Evolutionary conservation across 257 asterid genomes (phyloP).

Genomic region (Nicotiana knightiana): DNA sequence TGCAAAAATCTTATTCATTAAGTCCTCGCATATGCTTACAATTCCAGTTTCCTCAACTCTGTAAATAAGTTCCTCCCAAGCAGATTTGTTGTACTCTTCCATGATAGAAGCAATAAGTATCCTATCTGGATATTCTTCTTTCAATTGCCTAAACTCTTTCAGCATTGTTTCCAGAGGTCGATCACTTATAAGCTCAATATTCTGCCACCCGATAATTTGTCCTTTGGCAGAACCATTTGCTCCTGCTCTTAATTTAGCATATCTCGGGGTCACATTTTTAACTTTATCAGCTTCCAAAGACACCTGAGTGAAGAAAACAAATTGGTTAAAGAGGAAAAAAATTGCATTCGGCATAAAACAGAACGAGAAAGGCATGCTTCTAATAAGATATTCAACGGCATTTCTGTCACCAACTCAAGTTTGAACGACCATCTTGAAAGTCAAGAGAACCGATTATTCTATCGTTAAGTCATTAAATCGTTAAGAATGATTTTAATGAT

Average conservation of each 20-base stretch:
- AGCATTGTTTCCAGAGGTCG: conserved; percentile 90
- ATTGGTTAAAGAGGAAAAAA: background rate
- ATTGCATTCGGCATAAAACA: background rate
- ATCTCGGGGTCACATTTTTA: conserved; percentile 90
- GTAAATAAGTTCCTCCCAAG: conserved; percentile 90
- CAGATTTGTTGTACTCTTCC: conserved; percentile 90
- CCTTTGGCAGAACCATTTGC: conserved; percentile 82
- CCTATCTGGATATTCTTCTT: conserved; percentile 85
- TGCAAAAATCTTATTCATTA: background rate
- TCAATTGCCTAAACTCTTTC: conserved; percentile 72
- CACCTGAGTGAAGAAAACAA: conserved; percentile 37
- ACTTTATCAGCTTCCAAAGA: conserved; percentile 91
- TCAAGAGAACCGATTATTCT: too few species aligned
- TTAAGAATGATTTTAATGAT: too few species aligned
- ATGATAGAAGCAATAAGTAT: conserved; percentile 94
- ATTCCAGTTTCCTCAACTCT: conserved; percentile 85
- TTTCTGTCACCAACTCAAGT: background rate
- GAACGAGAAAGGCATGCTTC: background rate
- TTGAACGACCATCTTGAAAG: background rate
- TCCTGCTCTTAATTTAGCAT: conserved; percentile 74
- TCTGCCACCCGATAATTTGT: conserved; percentile 88
- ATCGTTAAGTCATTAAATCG: too few species aligned
- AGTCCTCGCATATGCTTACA: conserved; percentile 39
- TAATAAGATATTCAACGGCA: background rate
- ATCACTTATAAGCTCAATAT: conserved; percentile 91